Evolutionary conservation across 2,329 filamentous ascomycete genomes (phyloP), one percentile per base, ranked within the genome.

Genomic region (Microthyrium microscopicum): DNA sequence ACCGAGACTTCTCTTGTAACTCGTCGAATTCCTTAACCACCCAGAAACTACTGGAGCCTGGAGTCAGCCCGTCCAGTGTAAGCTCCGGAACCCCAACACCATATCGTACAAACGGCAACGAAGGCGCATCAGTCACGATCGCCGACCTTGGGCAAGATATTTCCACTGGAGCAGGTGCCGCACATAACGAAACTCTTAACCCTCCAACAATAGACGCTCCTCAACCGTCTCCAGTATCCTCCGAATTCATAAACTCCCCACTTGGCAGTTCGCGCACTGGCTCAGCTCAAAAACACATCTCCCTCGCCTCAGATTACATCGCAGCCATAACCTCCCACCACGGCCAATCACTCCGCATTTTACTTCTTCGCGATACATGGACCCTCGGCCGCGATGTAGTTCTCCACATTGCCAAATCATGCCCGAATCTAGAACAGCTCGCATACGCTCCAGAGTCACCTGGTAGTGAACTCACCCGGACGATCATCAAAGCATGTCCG

Each of bases 351-450:
- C 48, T 76, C 26, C 61, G 59, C 27, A 66, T 71, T 41, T 58
- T 76, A 5, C 58, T 74, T 3, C 58, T 76, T 4, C 60, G 61
- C 3, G 60, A 70, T 21, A 55, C 60, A 27, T 74, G 69, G 68
- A 51, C 58, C 13, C 54, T 74, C 3, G 58, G 60, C 12, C 53
- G 58, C 3, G 47, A 55, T 2, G 54, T 64, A 4, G 50, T 74
- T 6, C 58, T 57, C 20, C 58, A 60, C 5, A 50, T 74, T 5
- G 62, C 69, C 20, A 60, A 63, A 31, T 51, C 51, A 7, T 70
- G 68, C 37, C 68, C 70, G 0, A 60, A 71, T 34, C 52, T 75
- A 11, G 68, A 72, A 39, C 69, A 76, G 42, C 52, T 76, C 1
- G 68, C 60, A 18, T 50, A 73, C 16, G 60, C 66, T 5, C 54